Evolutionary conservation across 1,139 yeast genomes (phyloP).

Genomic region (Yamadazyma blattariae): DNA sequence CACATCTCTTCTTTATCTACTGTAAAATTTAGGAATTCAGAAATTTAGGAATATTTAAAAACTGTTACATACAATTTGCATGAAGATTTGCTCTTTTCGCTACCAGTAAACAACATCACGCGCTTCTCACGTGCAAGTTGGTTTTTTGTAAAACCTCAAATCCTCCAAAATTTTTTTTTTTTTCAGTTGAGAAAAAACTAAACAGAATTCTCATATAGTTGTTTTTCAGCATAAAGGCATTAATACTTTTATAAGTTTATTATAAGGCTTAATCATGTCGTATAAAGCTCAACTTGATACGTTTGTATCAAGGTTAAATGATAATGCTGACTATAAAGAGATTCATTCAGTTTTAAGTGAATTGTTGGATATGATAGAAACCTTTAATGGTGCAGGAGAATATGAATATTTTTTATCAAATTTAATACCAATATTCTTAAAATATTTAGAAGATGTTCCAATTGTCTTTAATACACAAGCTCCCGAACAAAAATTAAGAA

Average conservation of each 20-base stretch:
- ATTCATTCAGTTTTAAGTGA: slow-evolving; percentile 74
- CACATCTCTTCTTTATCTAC: no score
- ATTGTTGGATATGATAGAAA: slow-evolving; percentile 79
- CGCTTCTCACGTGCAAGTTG: slow-evolving; percentile 12
- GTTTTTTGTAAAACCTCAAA: slow-evolving; percentile 2
- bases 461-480: slow-evolving; percentile 64
- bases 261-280: no score
- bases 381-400: slow-evolving; percentile 76
- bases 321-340: slow-evolving; percentile 53
- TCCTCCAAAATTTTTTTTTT: slow-evolving; percentile 9
- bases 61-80: no score
- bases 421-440: slow-evolving; percentile 60
- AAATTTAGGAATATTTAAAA: no score
- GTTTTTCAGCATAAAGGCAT: no score
- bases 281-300: slow-evolving; percentile 53
- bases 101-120: no score
- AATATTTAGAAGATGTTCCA: slow-evolving; percentile 64
- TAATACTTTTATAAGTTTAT: no score
- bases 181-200: slow-evolving; percentile 2
- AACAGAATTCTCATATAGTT: not conserved
- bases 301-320: slow-evolving; percentile 58
- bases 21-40: no score
- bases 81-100: no score
- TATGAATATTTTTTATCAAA: slow-evolving; percentile 66
- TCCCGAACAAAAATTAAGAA: slow-evolving; percentile 72